Evolutionary conservation across 495 filamentous ascomycete species (phyloP), one percentile per base, ranked within the genome.

Genomic region (Podospora sp.): DNA sequence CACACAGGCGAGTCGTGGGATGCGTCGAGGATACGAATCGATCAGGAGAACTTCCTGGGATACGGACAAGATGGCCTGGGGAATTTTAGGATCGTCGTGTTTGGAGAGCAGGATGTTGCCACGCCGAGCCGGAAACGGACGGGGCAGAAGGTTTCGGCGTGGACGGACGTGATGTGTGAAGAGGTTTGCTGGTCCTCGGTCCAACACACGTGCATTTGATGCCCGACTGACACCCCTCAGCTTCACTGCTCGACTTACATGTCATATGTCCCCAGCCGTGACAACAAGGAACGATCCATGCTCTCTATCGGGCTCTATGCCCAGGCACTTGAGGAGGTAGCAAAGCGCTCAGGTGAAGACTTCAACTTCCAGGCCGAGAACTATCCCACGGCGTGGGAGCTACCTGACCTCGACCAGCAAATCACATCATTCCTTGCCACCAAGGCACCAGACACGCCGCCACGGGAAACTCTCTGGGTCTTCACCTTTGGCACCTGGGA

Each of bases 401-500:
- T 79, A 20, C 76, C 76, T 16, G 82, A 84, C 55, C 69, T 85
- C 1, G 64, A 71, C n/a, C 60, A 70, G 5, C 83, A 85, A 65
- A 65, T 84, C 12, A 60, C 78, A 16, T 57, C 66, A 5, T 85
- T 82, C 62, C 72, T 84, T 49, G 49, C 75, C 11, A 65, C 68
- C 1, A 67, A 76, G 18, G 63, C 49, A 20, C 70, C 76, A 14
- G 59, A 16, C 2, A 33, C 27, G 1, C 59, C 76, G 7, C 73
- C 76, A 14, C 67, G 53, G 12, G 80, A 84, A 59, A 84, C 78
- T 0, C 63, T 85, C 11, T 84, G 79, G 73, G 71, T 84, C 1
- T 73, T 85, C 7, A 79, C 77, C 14, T 68, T 84, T 16, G 83
- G 83, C 2, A 78, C 79, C 53, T 83, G 80, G 80, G 83, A 85